These are phyloP conservation scores for Agrocybe praecox DNA, from an alignment of 768 basidiomycete genomes.

Conservation along the genomic window DNA sequence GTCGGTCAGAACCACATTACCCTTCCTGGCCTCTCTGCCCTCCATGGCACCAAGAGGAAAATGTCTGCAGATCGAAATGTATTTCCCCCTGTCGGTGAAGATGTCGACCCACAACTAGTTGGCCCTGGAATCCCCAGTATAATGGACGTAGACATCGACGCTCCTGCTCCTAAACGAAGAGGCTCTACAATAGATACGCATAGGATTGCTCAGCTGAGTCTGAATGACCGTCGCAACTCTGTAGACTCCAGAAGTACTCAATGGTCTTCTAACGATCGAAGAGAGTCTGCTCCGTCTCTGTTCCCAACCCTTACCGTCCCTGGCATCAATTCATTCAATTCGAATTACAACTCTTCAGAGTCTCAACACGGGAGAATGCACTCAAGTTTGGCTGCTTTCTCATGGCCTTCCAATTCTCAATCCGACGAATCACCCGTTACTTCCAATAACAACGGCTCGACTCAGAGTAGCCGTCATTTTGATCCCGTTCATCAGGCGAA, in stretches of 20 bases:
- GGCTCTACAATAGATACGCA: constrained; percentile 83
- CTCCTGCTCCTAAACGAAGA: constrained; percentile 78
- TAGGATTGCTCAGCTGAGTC: constrained; percentile 71
- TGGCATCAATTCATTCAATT: constrained; percentile 47
- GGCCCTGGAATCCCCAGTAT: constrained; percentile 69
- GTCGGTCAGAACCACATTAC: constrained; percentile 52
- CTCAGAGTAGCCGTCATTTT: constrained; percentile 48
- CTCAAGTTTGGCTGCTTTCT: constrained; percentile 67
- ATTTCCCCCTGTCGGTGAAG: constrained; percentile 57
- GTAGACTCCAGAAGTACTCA: constrained; percentile 63
- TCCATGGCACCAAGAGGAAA: constrained; percentile 80
- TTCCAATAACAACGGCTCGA: constrained; percentile 46
- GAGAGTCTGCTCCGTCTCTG: constrained; percentile 73
- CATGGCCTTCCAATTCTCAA: constrained; percentile 62
- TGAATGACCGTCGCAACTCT: constrained; percentile 80
- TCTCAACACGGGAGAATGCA: constrained; percentile 61
- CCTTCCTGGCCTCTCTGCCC: constrained; percentile 35
- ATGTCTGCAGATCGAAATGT: constrained; percentile 69
- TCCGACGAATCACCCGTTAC: constrained; percentile 32
- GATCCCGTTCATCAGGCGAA: constrained; percentile 48
- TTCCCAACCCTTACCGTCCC: constrained; percentile 67
- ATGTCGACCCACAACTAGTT: constrained; percentile 65
- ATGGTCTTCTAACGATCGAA: constrained; percentile 69
- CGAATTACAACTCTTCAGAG: constrained; percentile 61
- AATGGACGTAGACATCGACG: constrained; percentile 61